phyloP scores from a whole-genome alignment of 352 stramenopile species.

The Phytophthora hybrid region DNA sequence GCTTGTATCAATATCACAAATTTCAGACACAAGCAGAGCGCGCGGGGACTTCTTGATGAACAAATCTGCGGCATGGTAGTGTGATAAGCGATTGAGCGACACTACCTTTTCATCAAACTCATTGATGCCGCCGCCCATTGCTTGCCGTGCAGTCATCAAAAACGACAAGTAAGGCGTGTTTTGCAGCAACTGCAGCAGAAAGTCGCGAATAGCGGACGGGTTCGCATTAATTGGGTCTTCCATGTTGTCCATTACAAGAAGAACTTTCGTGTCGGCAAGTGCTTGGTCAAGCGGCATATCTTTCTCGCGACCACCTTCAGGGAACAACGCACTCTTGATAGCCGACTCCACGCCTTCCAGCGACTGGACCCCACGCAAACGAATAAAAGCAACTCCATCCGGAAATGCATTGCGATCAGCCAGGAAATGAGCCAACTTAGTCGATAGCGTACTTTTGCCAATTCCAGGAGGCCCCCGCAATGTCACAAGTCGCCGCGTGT shows the following conservation, averaged over 20 bases:
- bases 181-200: constrained; percentile 72
- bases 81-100: constrained; percentile 74
- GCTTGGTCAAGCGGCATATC: constrained; percentile 68
- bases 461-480: constrained; percentile 79
- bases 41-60: constrained; percentile 84
- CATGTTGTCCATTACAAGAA: constrained; percentile 88
- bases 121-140: constrained; percentile 72
- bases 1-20: constrained; percentile 56
- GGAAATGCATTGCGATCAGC: constrained; percentile 76
- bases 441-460: constrained; percentile 81
- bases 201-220: constrained; percentile 61
- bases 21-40: constrained; percentile 71
- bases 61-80: constrained; percentile 75
- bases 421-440: constrained; percentile 77
- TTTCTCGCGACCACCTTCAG: constrained; percentile 69
- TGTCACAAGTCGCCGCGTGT: constrained; percentile 71
- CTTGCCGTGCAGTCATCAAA: constrained; percentile 77
- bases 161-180: constrained; percentile 68
- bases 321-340: constrained; percentile 74
- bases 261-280: constrained; percentile 61
- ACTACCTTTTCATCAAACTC: constrained; percentile 87
- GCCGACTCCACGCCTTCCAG: constrained; percentile 78
- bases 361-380: constrained; percentile 70
- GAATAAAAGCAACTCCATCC: constrained; percentile 81
- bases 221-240: constrained; percentile 82